Base-by-base conservation (phyloP, 441 rosid genomes). In the Metrosideros polymorpha region DNA sequence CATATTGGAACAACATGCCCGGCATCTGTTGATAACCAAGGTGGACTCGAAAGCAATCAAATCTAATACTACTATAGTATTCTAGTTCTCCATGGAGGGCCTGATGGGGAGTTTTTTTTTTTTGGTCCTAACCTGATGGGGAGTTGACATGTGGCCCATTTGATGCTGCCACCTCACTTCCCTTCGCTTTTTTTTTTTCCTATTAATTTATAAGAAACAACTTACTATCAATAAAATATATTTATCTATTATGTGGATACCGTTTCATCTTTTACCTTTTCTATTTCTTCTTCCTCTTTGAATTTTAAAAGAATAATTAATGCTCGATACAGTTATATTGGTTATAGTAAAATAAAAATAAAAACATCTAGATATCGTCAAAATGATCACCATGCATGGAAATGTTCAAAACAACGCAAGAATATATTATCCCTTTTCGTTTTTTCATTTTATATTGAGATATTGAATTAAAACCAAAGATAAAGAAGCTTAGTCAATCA, bases 1-100 rank as follows among this genome's bases (percentile, higher is more conserved):
- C 90, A 56, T 82, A 86, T 50, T 92, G 95, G 95, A 91, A 90
- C 86, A 93, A 92, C 91, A 90, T 95, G 95, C 95, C 98, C 53
- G 66, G 93, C 49, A 93, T 95, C 82, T 84, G 79, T 71, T 71
- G 79, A 71, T 17, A 71, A 6, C 79, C 79, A 71, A 71, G 79
- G 79, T 3, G 79, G 47, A 39, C n/a, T 71, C 47, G 47, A 24
- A 71, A 39, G 79, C n/a, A 71, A 71, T 39, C 79, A 71, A 71
- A 71, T 39, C 79, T 39, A 5, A 1, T 19, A 35, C 45, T 71
- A 35, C 79, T 35, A 35, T 22, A 35, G 79, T 71, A 35, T 35
- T 39, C 14, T 12, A 22, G 79, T 22, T 47, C 17, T 39, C 27
- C 47, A 39, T 6, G 47, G 43, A 39, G 47, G n/a, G 79, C 47